Percentiles rank a stretch among this genome's conserved stretches.
phyloP scores from a whole-genome alignment of 805 yeast species.

The Pichia phayaonensis region DNA sequence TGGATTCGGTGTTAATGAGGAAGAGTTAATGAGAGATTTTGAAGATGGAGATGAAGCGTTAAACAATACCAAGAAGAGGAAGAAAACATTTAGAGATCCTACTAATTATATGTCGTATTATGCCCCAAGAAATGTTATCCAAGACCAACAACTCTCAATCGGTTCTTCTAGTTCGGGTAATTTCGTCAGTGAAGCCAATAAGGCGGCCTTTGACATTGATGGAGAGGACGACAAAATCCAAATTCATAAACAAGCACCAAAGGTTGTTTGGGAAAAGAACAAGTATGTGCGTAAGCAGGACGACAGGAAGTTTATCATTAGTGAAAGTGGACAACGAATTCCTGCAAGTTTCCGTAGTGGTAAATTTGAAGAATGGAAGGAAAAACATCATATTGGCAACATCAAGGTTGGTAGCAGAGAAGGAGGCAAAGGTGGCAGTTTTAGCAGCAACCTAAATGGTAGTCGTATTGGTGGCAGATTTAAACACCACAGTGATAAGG shows the following conservation, averaged over 20 bases:
- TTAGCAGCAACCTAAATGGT: slow-evolving; percentile 29
- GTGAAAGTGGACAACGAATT: slow-evolving; percentile 87
- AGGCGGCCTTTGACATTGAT: slow-evolving; percentile 78
- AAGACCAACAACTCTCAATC: slow-evolving; percentile 66
- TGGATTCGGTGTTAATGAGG: slow-evolving; percentile 35
- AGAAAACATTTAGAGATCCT: slow-evolving; percentile 59
- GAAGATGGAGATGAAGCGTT: slow-evolving; percentile 44
- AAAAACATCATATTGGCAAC: slow-evolving; percentile 51
- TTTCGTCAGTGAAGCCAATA: slow-evolving; percentile 77
- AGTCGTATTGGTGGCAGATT: slow-evolving; percentile 41
- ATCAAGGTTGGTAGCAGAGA: slow-evolving; percentile 36
- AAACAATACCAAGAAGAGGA: slow-evolving; percentile 13
- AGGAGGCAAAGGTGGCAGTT: slow-evolving; percentile 23
- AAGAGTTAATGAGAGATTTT: slow-evolving; percentile 40
- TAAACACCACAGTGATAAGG: slow-evolving; percentile 64
- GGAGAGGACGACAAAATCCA: slow-evolving; percentile 62
- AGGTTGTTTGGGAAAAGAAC: slow-evolving; percentile 89
- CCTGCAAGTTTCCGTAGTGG: slow-evolving; percentile 93
- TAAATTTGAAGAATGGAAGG: slow-evolving; percentile 86
- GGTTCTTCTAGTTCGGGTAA: slow-evolving; percentile 46
- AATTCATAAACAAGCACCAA: slow-evolving; percentile 56
- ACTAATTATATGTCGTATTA: slow-evolving; percentile 78
- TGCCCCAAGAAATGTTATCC: slow-evolving; percentile 68
- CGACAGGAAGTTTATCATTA: slow-evolving; percentile 82
- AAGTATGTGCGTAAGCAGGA: slow-evolving; percentile 78